phyloP scores from a whole-genome alignment of 768 basidiomycete species.

The Naganishia onofrii region DNA sequence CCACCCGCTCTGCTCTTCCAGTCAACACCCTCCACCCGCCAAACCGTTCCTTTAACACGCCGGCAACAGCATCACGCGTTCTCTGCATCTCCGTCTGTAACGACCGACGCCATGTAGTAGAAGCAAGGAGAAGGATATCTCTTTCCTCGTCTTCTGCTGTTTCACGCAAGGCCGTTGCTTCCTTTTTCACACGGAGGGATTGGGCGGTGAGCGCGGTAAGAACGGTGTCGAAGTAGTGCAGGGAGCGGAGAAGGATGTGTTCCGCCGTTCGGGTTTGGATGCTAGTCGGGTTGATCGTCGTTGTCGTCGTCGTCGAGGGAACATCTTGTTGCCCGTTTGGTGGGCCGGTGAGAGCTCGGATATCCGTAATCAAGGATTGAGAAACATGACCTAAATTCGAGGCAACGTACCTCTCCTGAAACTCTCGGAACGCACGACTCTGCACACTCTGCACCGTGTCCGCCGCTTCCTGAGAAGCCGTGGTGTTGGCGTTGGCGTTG shows the following conservation, averaged over 20 bases:
- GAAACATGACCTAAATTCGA: slow-evolving; percentile 19
- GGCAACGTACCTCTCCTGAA: slow-evolving; percentile 23
- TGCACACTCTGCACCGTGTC: not conserved
- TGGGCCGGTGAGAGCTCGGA: not conserved
- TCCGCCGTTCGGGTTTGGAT: not conserved
- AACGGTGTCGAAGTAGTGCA: not conserved
- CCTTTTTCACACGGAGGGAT: not conserved
- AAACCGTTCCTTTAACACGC: slow-evolving; percentile 31
- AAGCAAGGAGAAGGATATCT: not conserved
- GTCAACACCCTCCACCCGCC: slow-evolving; percentile 37
- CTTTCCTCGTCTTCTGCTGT: not conserved
- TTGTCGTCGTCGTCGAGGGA: not conserved
- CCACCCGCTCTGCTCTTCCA: slow-evolving; percentile 40
- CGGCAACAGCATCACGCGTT: slow-evolving; percentile 24
- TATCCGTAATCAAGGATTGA: slow-evolving; percentile 9
- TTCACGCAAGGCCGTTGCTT: slow-evolving; percentile 1
- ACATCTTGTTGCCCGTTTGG: too few relatives aligned
- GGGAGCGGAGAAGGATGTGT: not conserved
- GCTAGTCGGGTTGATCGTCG: not conserved
- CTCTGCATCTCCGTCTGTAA: slow-evolving; percentile 33
- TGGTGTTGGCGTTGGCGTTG: not conserved
- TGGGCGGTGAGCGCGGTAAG: not conserved
- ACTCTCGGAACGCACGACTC: slow-evolving; percentile 14
- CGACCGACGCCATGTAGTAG: slow-evolving; percentile 35
- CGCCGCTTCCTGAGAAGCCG: not conserved